Evolutionary conservation across 176 grass and related monocot genomes (phyloP).

Genomic region (Poa annua): DNA sequence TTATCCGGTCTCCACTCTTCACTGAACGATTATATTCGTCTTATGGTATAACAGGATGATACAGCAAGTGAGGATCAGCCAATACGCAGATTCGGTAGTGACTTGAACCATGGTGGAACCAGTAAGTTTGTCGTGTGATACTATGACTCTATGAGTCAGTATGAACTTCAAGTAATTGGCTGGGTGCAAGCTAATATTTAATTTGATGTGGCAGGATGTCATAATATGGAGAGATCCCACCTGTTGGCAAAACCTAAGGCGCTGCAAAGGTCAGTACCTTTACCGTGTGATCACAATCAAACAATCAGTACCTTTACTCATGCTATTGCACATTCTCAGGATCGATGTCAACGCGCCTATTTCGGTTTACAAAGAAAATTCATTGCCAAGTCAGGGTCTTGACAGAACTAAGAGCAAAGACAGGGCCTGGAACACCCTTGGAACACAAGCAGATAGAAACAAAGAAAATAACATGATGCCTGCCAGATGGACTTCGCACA

Average conservation of each 20-base stretch:
- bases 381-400: slow-evolving; percentile 43
- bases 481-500: slow-evolving; percentile 79
- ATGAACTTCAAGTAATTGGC: slow-evolving; percentile 22
- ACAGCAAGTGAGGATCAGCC: slow-evolving; percentile 40
- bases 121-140: slow-evolving; percentile 46
- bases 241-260: slow-evolving; percentile 38
- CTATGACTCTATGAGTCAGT: slow-evolving; percentile 11
- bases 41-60: slow-evolving; percentile 56
- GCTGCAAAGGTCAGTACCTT: slow-evolving; percentile 56
- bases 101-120: slow-evolving; percentile 51
- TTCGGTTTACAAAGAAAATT: slow-evolving; percentile 71
- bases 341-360: slow-evolving; percentile 60
- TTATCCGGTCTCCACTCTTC: not conserved
- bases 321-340: slow-evolving; percentile 48
- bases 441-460: slow-evolving; percentile 74
- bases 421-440: slow-evolving; percentile 66
- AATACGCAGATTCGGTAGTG: slow-evolving; percentile 71
- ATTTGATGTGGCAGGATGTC: slow-evolving; percentile 56
- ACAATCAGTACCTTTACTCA: slow-evolving; percentile 38
- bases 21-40: not conserved
- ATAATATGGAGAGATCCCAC: slow-evolving; percentile 41
- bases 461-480: slow-evolving; percentile 87
- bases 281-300: slow-evolving; percentile 23
- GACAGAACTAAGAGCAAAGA: slow-evolving; percentile 46
- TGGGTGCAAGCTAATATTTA: slow-evolving; percentile 37